phyloP scores from a whole-genome alignment of 2,329 filamentous ascomycete genomes.

The Bipolaris oryzae region DNA sequence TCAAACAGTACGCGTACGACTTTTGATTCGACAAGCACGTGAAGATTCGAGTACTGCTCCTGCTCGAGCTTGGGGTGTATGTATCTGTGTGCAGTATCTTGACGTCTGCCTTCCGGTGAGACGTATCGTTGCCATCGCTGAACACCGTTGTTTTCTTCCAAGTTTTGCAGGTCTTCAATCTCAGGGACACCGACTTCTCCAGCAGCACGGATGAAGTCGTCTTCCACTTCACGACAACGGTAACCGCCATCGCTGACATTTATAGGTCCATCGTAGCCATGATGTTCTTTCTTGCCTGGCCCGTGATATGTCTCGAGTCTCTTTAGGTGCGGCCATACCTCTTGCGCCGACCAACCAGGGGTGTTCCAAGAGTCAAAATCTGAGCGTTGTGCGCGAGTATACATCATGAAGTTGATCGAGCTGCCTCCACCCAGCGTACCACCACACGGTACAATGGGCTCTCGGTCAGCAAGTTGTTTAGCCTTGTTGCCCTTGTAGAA shows the following conservation, averaged over 20 bases:
- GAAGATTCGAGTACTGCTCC: slow-evolving; percentile 62
- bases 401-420: slow-evolving; percentile 52
- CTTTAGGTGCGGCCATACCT: slow-evolving; percentile 60
- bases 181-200: slow-evolving; percentile 58
- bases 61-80: slow-evolving; percentile 59
- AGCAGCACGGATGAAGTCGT: slow-evolving; percentile 59
- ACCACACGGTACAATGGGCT: slow-evolving; percentile 52
- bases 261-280: slow-evolving; percentile 63
- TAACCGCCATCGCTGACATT: slow-evolving; percentile 61
- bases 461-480: slow-evolving; percentile 55
- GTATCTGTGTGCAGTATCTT: slow-evolving; percentile 63
- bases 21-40: slow-evolving; percentile 63
- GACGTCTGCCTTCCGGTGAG: slow-evolving; percentile 59
- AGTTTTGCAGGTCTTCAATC: slow-evolving; percentile 60
- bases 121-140: slow-evolving; percentile 59
- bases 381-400: slow-evolving; percentile 53
- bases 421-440: slow-evolving; percentile 66
- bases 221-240: slow-evolving; percentile 48
- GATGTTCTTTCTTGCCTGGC: slow-evolving; percentile 51
- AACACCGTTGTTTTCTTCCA: slow-evolving; percentile 53
- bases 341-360: slow-evolving; percentile 59
- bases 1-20: slow-evolving; percentile 63
- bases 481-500: slow-evolving; percentile 60
- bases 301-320: slow-evolving; percentile 66
- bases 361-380: slow-evolving; percentile 62